A percentile compares a stretch with the other conserved stretches of the same genome.
Conservation (phyloP, 768 basidiomycete species). For the Lentinula boryana region DNA sequence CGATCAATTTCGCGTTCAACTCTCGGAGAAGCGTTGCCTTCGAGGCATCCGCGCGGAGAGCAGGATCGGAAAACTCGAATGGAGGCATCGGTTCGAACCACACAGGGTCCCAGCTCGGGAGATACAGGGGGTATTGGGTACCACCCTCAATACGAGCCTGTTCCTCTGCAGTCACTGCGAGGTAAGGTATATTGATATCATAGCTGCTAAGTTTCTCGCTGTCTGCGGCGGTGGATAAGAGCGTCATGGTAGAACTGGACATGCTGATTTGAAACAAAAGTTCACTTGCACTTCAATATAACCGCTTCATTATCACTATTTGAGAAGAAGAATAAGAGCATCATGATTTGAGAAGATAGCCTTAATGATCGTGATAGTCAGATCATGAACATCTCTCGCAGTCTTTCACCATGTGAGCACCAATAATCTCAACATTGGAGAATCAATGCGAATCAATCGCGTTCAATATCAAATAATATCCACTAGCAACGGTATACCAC, state of each 20-base stretch:
- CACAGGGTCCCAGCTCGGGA: conserved; percentile 13
- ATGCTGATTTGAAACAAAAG: neutral
- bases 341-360: too few relatives aligned
- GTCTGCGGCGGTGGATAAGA: neutral
- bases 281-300: too few relatives aligned
- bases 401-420: too few relatives aligned
- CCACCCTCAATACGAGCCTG: neutral
- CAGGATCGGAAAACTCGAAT: conserved; percentile 15
- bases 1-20: neutral
- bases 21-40: conserved; percentile 9
- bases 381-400: too few relatives aligned
- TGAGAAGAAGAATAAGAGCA: too few relatives aligned
- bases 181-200: conserved; percentile 15
- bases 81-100: conserved; percentile 13
- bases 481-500: too few relatives aligned
- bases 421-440: too few relatives aligned
- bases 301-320: too few relatives aligned
- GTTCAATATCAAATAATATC: too few relatives aligned
- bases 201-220: conserved; percentile 9
- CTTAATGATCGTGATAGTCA: too few relatives aligned
- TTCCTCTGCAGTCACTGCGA: conserved; percentile 7
- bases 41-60: conserved; percentile 11
- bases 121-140: conserved; percentile 12
- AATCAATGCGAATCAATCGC: too few relatives aligned
- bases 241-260: conserved; percentile 12